A percentile compares a stretch with the other conserved stretches of the same genome.
Conservation (phyloP, 2,329 filamentous ascomycete species). For the Neofusicoccum parvum region DNA sequence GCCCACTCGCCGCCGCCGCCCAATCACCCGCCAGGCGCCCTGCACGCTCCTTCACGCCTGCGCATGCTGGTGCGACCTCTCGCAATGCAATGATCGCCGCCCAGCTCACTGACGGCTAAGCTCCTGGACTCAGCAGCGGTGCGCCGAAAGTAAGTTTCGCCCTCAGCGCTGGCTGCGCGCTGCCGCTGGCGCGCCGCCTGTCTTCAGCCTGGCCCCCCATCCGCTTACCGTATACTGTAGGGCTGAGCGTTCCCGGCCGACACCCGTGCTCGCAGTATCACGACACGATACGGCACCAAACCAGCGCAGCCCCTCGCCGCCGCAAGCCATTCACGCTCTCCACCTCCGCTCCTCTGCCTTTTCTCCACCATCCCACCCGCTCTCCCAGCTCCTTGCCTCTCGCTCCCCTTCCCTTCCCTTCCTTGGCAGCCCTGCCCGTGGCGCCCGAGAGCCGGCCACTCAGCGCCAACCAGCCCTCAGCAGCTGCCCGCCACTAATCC, state of each 20-base stretch:
- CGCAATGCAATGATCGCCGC: constrained; percentile 19
- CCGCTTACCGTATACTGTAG: constrained; percentile 19
- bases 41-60: constrained; percentile 12
- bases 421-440: constrained; percentile 19
- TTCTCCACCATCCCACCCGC: constrained; percentile 11
- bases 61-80: constrained; percentile 18
- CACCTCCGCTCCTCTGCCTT: constrained; percentile 11
- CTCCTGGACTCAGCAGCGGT: constrained; percentile 14
- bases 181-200: neutral
- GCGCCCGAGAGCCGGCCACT: constrained; percentile 18
- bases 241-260: constrained; percentile 21
- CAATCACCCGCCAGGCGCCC: constrained; percentile 8
- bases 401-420: constrained; percentile 11
- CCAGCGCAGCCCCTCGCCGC: constrained; percentile 18
- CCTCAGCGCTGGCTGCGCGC: neutral
- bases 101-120: constrained; percentile 18
- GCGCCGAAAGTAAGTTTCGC: neutral
- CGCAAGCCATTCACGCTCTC: neutral
- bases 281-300: constrained; percentile 16
- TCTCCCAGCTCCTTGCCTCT: constrained; percentile 11
- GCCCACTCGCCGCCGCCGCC: neutral
- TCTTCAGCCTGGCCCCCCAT: constrained; percentile 16
- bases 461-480: constrained; percentile 15
- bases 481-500: constrained; percentile 19
- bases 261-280: constrained; percentile 20